Percentiles rank a stretch among this genome's conserved stretches.
These are phyloP conservation scores for Vigna mungo DNA, from an alignment of 306 rosid genomes.

Conservation along the genomic window DNA sequence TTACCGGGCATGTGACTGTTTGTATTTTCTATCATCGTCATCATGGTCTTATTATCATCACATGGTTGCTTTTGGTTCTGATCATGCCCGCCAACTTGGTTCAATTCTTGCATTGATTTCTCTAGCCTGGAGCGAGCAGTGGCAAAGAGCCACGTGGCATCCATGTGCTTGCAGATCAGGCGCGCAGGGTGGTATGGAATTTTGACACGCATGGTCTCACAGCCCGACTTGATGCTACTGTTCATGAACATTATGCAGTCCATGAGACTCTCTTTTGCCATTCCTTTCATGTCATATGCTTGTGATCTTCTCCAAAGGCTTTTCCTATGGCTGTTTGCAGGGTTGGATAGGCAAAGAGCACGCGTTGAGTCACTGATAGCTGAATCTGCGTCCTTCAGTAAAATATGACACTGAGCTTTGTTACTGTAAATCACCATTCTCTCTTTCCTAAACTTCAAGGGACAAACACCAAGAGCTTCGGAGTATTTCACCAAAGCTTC, in stretches of 20 bases:
- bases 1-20: conserved; percentile 48
- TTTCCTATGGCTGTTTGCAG: conserved; percentile 59
- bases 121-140: conserved; percentile 51
- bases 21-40: conserved; percentile 46
- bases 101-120: conserved; percentile 35
- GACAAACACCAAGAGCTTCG: conserved; percentile 67
- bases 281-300: conserved; percentile 79
- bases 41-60: conserved; percentile 6
- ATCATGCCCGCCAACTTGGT: conserved; percentile 22
- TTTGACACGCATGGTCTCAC: conserved; percentile 41
- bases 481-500: conserved; percentile 59
- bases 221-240: conserved; percentile 47
- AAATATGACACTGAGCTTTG: conserved; percentile 63
- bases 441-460: conserved; percentile 58
- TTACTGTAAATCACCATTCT: conserved; percentile 70
- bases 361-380: conserved; percentile 72
- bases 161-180: conserved; percentile 78
- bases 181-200: conserved; percentile 66
- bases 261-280: conserved; percentile 77
- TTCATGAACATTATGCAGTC: conserved; percentile 69
- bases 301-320: conserved; percentile 82
- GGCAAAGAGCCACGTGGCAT: conserved; percentile 73
- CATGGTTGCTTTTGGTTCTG: conserved; percentile 29
- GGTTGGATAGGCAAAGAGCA: conserved; percentile 69
- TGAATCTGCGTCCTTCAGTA: conserved; percentile 57